phyloP scores from a whole-genome alignment of 1,284 basidiomycete species.

The Flammula alnicola region DNA sequence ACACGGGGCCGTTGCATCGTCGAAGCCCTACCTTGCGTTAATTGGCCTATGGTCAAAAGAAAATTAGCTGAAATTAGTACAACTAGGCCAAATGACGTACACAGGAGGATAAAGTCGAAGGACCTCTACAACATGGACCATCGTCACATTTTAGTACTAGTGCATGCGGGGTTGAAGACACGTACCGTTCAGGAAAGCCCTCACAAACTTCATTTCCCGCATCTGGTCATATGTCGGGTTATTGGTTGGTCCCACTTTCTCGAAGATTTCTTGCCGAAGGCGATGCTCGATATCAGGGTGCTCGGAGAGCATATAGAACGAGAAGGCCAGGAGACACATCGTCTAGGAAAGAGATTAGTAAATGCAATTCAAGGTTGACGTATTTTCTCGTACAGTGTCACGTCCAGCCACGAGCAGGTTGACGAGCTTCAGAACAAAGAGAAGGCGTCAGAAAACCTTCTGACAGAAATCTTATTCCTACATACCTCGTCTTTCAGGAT shows the following conservation, averaged over 20 bases:
- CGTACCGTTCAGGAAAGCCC: slow-evolving; percentile 49
- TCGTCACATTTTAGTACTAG: background rate
- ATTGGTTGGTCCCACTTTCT: slow-evolving; percentile 38
- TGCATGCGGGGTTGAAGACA: background rate
- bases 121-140: slow-evolving; percentile 29
- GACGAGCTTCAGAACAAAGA: slow-evolving; percentile 19
- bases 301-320: slow-evolving; percentile 49
- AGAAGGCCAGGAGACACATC: slow-evolving; percentile 47
- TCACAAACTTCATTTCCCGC: slow-evolving; percentile 50
- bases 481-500: slow-evolving; percentile 44
- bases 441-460: background rate
- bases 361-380: background rate
- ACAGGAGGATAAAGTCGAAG: slow-evolving; percentile 39
- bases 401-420: slow-evolving; percentile 28
- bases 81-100: slow-evolving; percentile 22
- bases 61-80: background rate
- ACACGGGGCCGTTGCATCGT: too few species aligned
- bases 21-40: slow-evolving; percentile 31
- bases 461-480: slow-evolving; percentile 7
- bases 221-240: slow-evolving; percentile 48
- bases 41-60: slow-evolving; percentile 31
- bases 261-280: slow-evolving; percentile 48
- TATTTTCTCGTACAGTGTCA: slow-evolving; percentile 15
- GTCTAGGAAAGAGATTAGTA: slow-evolving; percentile 31
- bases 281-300: slow-evolving; percentile 43